Evolutionary conservation across 2,329 filamentous ascomycete species (phyloP).

Genomic region (Botrytis porri): DNA sequence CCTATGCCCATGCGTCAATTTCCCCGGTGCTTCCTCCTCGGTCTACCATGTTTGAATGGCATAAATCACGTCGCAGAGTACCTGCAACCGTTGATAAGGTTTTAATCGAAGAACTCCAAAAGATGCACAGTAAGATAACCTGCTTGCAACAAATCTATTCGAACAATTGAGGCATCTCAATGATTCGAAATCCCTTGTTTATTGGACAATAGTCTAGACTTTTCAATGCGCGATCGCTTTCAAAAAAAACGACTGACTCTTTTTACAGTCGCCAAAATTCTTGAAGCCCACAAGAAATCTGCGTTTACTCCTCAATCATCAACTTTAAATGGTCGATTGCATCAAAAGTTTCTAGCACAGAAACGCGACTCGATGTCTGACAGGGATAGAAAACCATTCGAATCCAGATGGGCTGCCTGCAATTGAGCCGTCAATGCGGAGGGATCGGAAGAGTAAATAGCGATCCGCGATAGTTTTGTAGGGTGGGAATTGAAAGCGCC

Average conservation of each 20-base stretch:
- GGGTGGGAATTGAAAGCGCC: background rate
- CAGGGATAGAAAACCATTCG: background rate
- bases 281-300: background rate
- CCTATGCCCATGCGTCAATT: background rate
- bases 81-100: background rate
- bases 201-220: background rate
- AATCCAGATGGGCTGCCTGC: background rate
- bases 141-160: too few species aligned
- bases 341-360: background rate
- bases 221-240: background rate
- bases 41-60: background rate
- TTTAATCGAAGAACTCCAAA: background rate
- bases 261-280: background rate
- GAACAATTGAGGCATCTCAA: background rate
- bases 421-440: background rate
- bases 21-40: background rate
- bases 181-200: background rate
- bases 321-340: background rate
- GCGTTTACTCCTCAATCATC: background rate
- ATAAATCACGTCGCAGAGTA: background rate
- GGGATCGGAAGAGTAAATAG: background rate
- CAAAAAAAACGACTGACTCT: background rate
- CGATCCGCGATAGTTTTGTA: background rate
- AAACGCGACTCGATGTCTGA: background rate
- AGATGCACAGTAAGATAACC: background rate